A percentile compares a stretch with the other conserved stretches of the same genome.
These are phyloP conservation scores for Rhodotorula glutinis DNA, from an alignment of 1,284 basidiomycete genomes.

Conservation along the genomic window DNA sequence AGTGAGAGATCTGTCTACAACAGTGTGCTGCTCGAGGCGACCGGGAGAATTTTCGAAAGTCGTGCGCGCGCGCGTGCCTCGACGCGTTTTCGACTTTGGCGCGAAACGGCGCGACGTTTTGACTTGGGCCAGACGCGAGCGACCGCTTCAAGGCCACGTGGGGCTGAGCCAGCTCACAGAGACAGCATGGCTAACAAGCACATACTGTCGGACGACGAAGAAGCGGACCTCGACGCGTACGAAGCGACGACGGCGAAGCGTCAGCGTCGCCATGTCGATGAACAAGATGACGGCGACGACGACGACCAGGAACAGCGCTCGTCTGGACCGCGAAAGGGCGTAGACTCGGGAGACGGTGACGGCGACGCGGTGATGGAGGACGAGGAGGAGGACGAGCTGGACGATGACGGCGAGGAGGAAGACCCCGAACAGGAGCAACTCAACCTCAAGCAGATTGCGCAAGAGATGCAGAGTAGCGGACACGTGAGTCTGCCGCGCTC, in stretches of 20 bases:
- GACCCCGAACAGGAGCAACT: conserved; percentile 5
- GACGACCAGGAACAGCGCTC: not conserved
- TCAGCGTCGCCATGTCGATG: not conserved
- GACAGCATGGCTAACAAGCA: conserved; percentile 9
- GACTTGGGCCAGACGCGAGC: no score
- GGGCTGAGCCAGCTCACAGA: not conserved
- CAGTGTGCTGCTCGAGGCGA: no score
- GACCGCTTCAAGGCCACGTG: no score
- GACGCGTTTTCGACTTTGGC: no score
- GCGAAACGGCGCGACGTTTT: no score
- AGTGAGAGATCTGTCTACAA: no score
- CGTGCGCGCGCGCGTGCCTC: no score
- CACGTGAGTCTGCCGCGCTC: not conserved
- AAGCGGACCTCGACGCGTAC: not conserved
- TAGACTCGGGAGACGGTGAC: not conserved
- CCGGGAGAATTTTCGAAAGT: no score
- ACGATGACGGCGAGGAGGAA: not conserved
- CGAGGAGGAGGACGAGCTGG: not conserved
- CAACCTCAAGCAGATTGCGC: not conserved
- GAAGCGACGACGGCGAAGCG: not conserved
- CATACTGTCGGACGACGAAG: not conserved
- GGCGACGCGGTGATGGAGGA: not conserved
- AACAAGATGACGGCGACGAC: not conserved
- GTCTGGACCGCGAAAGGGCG: not conserved
- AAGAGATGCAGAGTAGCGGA: not conserved